Base-by-base conservation (phyloP, 768 basidiomycete genomes). In the Mycena kentingensis region DNA sequence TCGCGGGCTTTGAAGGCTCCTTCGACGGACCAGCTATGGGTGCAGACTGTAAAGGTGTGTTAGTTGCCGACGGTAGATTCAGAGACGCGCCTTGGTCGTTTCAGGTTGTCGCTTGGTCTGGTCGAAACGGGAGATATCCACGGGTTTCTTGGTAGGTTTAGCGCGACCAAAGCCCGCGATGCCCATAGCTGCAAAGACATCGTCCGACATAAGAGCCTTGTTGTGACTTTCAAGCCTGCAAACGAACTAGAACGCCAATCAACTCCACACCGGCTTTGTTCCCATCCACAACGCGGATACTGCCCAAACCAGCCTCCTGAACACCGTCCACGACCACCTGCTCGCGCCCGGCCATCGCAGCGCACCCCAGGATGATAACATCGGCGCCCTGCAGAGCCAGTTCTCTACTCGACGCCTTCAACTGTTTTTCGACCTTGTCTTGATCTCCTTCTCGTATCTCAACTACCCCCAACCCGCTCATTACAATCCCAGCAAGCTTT, bases 291-390 rank as follows among this genome's bases (percentile, higher is more conserved):
- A 73, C 68, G 7, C 54, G 55, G 15, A 72, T 65, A 22, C 63
- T 51, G 5, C 27, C 31, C 11, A 65, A 54, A 18, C 66, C 67
- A n/a, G 62, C 66, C 13, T 67, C 67, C 7, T 43, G 46, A 18
- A 69, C 68, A 11, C 65, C 65, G 42, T 58, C 41, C 45, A 64
- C 61, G 22, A 73, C 65, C 12, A 70, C 36, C 8, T 46, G 51
- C 54, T 74, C 73, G 70, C 71, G 73, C 4, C 72, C 71, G 4
- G 68, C 63, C 70, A 73, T 75, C 16, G 67, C 72, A 29, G 72
- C 73, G 54, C 73, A 73, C 11, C 72, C 72, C 22, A 73, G 51
- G 39, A 75, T 63, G 24, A 75, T 66, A 6, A 73, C 71, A 56
- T 73, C 73, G 1, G 65, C 67, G 11, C 72, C 73, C 42, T 58